Conservation (phyloP, 2,329 filamentous ascomycete species). For the Metarhizium brunneum region DNA sequence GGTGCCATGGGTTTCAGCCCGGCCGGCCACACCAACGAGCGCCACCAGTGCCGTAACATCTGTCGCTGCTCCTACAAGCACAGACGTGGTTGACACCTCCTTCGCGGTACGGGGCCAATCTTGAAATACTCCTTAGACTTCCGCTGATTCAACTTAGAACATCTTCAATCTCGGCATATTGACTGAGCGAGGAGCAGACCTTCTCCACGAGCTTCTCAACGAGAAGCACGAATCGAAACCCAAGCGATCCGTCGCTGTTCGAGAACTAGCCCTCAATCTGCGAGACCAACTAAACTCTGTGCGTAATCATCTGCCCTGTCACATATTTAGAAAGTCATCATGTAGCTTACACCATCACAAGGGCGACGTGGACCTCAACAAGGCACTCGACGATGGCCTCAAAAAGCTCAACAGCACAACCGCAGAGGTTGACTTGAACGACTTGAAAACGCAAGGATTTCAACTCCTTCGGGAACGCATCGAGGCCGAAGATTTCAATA, state of each 20-base stretch:
- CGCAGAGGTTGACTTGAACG: background rate
- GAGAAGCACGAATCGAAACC: background rate
- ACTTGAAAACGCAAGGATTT: background rate
- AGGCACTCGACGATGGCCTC: background rate
- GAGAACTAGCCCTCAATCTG: background rate
- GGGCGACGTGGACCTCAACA: conserved; percentile 1
- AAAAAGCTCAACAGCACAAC: background rate
- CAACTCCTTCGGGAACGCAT: background rate
- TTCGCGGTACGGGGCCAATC: too few relatives aligned
- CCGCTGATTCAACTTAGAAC: too few relatives aligned
- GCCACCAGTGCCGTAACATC: too few relatives aligned
- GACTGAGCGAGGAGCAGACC: background rate
- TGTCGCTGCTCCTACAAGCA: too few relatives aligned
- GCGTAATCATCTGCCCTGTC: background rate
- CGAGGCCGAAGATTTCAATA: background rate
- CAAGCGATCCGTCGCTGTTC: background rate
- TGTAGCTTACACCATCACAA: background rate
- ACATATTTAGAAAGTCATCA: background rate
- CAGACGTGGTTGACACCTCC: too few relatives aligned
- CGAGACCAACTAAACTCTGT: background rate
- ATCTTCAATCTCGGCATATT: background rate
- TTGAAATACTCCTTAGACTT: too few relatives aligned
- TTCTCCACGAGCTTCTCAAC: background rate
- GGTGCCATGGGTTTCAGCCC: too few relatives aligned
- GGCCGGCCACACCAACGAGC: too few relatives aligned